Base-by-base conservation (phyloP, 164 flowering plant genomes). In the Chloranthus sessilifolius region DNA sequence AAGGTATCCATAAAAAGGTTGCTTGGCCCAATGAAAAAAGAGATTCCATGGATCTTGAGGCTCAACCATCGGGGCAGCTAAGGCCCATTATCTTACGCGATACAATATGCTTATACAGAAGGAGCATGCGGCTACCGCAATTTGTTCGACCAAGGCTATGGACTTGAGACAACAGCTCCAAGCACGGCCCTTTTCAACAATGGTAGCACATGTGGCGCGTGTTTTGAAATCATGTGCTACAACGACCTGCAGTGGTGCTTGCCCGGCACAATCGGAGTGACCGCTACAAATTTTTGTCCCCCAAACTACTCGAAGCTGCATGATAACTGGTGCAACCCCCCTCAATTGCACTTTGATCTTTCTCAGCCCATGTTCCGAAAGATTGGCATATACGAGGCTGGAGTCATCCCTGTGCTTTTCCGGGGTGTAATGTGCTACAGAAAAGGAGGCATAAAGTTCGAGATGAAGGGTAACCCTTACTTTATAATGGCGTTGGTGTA, bases 51-150 rank as follows among this genome's bases (percentile, higher is more conserved):
- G n/a, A n/a, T n/a, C n/a, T n/a, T n/a, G n/a, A n/a, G n/a, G n/a
- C n/a, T n/a, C n/a, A n/a, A n/a, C n/a, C n/a, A n/a, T n/a, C n/a
- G n/a, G n/a, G n/a, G n/a, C n/a, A n/a, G n/a, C n/a, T n/a, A n/a
- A n/a, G n/a, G n/a, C n/a, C n/a, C n/a, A n/a, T n/a, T n/a, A n/a
- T n/a, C n/a, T n/a, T n/a, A n/a, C n/a, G n/a, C n/a, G n/a, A n/a
- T n/a, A n/a, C n/a, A n/a, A n/a, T n/a, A n/a, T n/a, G n/a, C 11
- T 24, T 23, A 2, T 37, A 35, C 48, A 60, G 71, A 37, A 29
- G 62, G 60, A 29, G 71, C 71, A 16, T 66, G 74, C 25, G 77
- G 77, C 34, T 69, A 73, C 37, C 60, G 62, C 1, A 31, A 63
- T 42, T 36, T 60, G 4, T 28, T 43, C 29, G 2, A 52, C 1